A percentile compares a stretch with the other conserved stretches of the same genome.
phyloP scores from a whole-genome alignment of 257 asterid genomes.

The Scutellaria barbata region DNA sequence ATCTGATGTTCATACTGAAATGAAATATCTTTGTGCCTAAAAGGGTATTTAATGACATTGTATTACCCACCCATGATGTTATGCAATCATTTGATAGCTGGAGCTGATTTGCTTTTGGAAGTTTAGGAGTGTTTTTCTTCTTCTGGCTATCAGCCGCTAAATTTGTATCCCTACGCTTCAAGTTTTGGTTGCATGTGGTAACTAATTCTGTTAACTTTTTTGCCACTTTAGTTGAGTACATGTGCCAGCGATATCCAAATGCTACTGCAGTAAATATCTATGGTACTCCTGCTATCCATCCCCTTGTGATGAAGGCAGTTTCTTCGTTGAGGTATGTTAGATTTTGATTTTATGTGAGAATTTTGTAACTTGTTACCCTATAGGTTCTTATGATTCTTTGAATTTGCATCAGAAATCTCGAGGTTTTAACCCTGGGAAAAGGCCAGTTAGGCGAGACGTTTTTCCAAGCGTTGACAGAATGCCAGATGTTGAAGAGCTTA shows the following conservation, averaged over 20 bases:
- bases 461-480: conserved; percentile 75
- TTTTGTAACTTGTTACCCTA: conserved; percentile 1
- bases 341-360: conserved; percentile 24
- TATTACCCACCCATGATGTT: background rate
- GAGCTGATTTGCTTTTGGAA: background rate
- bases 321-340: conserved; percentile 67
- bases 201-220: conserved; percentile 31
- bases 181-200: conserved; percentile 26
- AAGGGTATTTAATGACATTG: conserved; percentile 9
- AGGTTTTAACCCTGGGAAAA: conserved; percentile 85
- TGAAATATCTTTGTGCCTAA: conserved; percentile 10
- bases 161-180: conserved; percentile 1
- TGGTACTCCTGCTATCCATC: conserved; percentile 71
- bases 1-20: background rate
- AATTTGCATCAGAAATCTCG: conserved; percentile 72
- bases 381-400: conserved; percentile 36
- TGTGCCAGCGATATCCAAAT: conserved; percentile 90
- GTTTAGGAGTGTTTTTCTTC: conserved; percentile 3
- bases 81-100: conserved; percentile 1
- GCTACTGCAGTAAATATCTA: conserved; percentile 82
- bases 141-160: background rate
- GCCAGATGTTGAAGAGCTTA: conserved; percentile 79
- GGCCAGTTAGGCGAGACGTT: conserved; percentile 85
- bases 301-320: conserved; percentile 74
- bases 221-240: conserved; percentile 67